These are phyloP conservation scores for Fusarium marasasianum DNA, from an alignment of 2,329 filamentous ascomycete species.

Conservation along the genomic window DNA sequence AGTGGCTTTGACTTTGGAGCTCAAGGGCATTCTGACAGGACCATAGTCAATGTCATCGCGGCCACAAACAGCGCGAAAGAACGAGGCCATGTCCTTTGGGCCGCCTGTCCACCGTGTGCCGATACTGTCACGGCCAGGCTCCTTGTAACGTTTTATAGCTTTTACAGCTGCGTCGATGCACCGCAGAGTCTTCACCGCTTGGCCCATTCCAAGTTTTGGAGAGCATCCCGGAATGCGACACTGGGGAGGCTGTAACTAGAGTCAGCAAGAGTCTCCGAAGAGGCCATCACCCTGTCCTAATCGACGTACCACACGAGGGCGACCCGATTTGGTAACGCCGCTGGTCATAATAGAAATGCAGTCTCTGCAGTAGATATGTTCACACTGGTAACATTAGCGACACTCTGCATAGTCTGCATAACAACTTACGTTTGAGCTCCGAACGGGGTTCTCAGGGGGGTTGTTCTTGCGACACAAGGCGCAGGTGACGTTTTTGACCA, in stretches of 20 bases:
- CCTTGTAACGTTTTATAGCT: not conserved
- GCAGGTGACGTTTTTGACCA: not conserved
- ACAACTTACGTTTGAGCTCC: not conserved
- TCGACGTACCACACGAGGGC: not conserved
- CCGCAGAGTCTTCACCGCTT: not conserved
- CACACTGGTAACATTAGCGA: conserved; percentile 43
- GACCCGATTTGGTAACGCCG: not conserved
- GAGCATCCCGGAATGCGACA: not conserved
- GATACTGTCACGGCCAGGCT: conserved; percentile 41
- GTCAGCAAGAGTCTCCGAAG: not conserved
- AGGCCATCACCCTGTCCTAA: no score
- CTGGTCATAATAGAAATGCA: conserved; percentile 30
- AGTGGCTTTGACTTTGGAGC: conserved; percentile 47
- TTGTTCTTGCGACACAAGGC: not conserved
- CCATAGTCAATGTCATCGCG: not conserved
- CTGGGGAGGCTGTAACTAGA: not conserved
- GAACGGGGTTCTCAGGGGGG: not conserved
- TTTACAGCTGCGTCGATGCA: not conserved
- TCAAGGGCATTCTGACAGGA: conserved; percentile 23
- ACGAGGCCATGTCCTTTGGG: not conserved
- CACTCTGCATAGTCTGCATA: accelerated
- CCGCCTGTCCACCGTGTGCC: not conserved
- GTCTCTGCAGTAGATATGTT: conserved; percentile 44
- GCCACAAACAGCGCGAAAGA: conserved; percentile 35
- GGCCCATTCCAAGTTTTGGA: not conserved